Evolutionary conservation across 225 moss, liverwort and hornwort genomes (phyloP), one percentile per base, ranked within the genome.

Genomic region (Climacium dendroides): DNA sequence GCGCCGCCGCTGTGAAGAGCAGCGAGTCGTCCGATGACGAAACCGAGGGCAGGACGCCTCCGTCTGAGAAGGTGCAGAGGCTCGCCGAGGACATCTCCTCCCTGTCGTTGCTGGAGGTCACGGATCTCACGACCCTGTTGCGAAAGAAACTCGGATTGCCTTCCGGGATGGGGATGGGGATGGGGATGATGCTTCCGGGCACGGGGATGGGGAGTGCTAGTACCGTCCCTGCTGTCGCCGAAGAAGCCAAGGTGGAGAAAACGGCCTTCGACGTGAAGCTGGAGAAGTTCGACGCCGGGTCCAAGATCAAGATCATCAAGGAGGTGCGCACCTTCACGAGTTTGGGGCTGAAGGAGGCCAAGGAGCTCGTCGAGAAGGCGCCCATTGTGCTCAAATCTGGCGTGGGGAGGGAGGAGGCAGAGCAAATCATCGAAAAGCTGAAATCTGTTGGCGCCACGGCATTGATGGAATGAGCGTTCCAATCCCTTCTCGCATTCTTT

Each of bases 291-390:
- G 95, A 98, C 48, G 93, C 96, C 7, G 90, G 95, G 39, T 89
- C 95, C 32, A 98, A 98, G 93, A 98, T 98, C 82, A 97, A 95
- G 89, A 91, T 97, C 90, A 94, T 98, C 88, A 97, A 96, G 88
- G 97, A 98, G 87, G 96, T 98, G 54, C 92, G 96, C 84, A 96
- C 96, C 55, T 98, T 96, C 83, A 96, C 95, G 35, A 90, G 91
- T 28, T 87, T 96, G 82, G 95, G 97, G 32, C 88, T 98, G 37
- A 97, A 98, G 92, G 95, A 97, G 88, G 98, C 97, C 59, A 98
- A 98, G 92, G 96, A 96, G 90, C 89, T 97, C 39, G 96, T 98
- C 81, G 96, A 98, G 90, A 96, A 96, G 94, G 92, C 93, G n/a
- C 96, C 96, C 73, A 89, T 92, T 20, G 87, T 96, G 59, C 83